phyloP scores from a whole-genome alignment of 805 yeast genomes.

The Barnettozyma botsteinii region DNA sequence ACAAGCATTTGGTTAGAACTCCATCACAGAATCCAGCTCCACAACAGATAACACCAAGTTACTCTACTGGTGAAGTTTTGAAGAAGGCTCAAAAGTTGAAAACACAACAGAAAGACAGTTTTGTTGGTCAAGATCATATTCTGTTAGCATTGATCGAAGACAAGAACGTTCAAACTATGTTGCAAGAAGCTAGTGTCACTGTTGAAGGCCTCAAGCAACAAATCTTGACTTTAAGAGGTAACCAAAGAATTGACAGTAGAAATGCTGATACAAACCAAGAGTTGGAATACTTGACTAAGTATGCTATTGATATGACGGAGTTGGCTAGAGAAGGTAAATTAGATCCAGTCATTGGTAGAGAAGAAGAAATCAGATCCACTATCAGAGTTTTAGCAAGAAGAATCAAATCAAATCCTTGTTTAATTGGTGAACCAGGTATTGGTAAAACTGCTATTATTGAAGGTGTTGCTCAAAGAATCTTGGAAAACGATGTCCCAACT shows the following conservation, averaged over 20 bases:
- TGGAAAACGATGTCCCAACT: conserved; percentile 91
- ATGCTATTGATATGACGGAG: conserved; percentile 91
- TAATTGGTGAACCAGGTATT: conserved; percentile 99
- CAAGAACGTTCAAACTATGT: conserved; percentile 55
- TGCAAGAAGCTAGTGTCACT: conserved; percentile 67
- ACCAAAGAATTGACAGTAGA: conserved; percentile 86
- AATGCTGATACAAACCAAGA: conserved; percentile 86
- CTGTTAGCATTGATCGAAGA: conserved; percentile 83
- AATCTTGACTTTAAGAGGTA: conserved; percentile 78
- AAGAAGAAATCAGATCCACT: conserved; percentile 94
- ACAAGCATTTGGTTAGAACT: conserved; percentile 71
- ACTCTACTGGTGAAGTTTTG: conserved; percentile 70
- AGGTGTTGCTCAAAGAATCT: conserved; percentile 96
- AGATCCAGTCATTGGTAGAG: conserved; percentile 98
- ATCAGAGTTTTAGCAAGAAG: conserved; percentile 95
- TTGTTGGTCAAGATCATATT: conserved; percentile 91
- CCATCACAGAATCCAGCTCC: conserved; percentile 93
- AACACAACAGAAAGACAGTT: conserved; percentile 83
- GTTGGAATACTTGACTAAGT: conserved; percentile 79
- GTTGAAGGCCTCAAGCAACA: conserved; percentile 71
- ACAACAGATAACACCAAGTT: conserved; percentile 66
- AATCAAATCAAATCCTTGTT: conserved; percentile 92
- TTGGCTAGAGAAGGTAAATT: conserved; percentile 90
- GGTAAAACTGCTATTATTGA: conserved; percentile 98
- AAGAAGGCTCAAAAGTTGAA: conserved; percentile 72